These are phyloP conservation scores for Xylariales sp. DNA, from an alignment of 2,329 filamentous ascomycete genomes.

Conservation along the genomic window DNA sequence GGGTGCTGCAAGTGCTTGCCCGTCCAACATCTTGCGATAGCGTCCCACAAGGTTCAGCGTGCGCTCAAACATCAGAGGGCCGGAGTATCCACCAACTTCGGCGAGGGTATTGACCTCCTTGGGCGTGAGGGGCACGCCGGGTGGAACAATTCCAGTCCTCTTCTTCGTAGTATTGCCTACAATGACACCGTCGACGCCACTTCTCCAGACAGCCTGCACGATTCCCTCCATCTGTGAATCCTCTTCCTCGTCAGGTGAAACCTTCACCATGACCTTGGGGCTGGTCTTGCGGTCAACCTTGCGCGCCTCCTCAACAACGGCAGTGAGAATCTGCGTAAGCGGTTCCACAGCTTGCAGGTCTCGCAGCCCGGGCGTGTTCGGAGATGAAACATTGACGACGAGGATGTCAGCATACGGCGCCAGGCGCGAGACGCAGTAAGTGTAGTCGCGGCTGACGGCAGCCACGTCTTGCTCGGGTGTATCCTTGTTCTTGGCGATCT, in stretches of 20 bases:
- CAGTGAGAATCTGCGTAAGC: constrained; percentile 72
- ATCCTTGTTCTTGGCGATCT: constrained; percentile 94
- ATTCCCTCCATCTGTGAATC: constrained; percentile 83
- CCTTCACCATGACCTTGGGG: constrained; percentile 93
- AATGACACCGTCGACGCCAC: constrained; percentile 90
- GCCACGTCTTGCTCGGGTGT: constrained; percentile 82
- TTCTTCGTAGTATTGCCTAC: constrained; percentile 96
- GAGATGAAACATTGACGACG: constrained; percentile 97
- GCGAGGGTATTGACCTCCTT: constrained; percentile 64
- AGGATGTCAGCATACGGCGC: constrained; percentile 89
- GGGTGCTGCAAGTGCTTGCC: constrained; percentile 29
- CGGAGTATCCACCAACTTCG: constrained; percentile 86
- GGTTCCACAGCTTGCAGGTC: constrained; percentile 83
- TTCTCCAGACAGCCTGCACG: constrained; percentile 75
- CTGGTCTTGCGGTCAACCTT: constrained; percentile 65
- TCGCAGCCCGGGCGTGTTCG: constrained; percentile 89
- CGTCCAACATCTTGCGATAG: constrained; percentile 69
- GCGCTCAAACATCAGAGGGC: constrained; percentile 79
- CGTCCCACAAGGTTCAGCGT: constrained; percentile 74
- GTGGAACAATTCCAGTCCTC: constrained; percentile 65
- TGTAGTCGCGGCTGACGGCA: constrained; percentile 76
- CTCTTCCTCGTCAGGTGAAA: constrained; percentile 90
- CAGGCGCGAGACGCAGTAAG: constrained; percentile 80
- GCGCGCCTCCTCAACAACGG: constrained; percentile 76
- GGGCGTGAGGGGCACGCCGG: constrained; percentile 58